Percentiles rank a stretch among this genome's conserved stretches.
Conservation (phyloP, 768 basidiomycete genomes). For the Daedaleopsis nitida region DNA sequence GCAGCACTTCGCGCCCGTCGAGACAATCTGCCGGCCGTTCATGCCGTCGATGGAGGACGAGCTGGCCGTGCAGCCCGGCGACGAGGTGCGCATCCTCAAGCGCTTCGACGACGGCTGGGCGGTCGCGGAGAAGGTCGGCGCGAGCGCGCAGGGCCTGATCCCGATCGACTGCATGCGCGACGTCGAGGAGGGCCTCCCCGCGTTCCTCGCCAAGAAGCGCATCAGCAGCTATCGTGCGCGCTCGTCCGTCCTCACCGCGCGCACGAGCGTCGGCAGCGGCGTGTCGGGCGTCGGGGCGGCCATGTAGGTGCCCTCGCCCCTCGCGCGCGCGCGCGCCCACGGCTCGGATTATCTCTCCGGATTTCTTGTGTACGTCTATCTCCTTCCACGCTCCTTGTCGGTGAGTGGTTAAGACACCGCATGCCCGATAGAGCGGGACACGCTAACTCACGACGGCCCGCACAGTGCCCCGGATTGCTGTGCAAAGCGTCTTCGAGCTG, state of each 20-base stretch:
- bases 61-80: constrained; percentile 50
- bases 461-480: not conserved
- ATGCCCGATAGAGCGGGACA: not conserved
- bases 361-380: not conserved
- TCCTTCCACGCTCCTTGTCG: not conserved
- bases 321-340: not conserved
- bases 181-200: constrained; percentile 45
- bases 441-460: not conserved
- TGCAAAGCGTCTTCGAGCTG: not conserved
- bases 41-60: constrained; percentile 60
- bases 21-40: constrained; percentile 59
- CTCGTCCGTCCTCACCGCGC: not conserved
- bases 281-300: constrained; percentile 15
- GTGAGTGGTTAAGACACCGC: not conserved
- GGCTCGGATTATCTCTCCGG: too few relatives aligned
- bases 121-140: constrained; percentile 51
- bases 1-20: constrained; percentile 44
- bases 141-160: constrained; percentile 50
- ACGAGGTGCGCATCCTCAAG: constrained; percentile 52
- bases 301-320: too few relatives aligned
- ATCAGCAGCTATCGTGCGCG: constrained; percentile 40
- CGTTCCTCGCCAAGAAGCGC: constrained; percentile 52
- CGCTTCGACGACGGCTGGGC: constrained; percentile 77
- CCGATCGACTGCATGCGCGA: constrained; percentile 70
- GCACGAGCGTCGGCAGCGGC: constrained; percentile 13